phyloP scores from a whole-genome alignment of 805 yeast species.

The Brettanomyces custersianus region DNA sequence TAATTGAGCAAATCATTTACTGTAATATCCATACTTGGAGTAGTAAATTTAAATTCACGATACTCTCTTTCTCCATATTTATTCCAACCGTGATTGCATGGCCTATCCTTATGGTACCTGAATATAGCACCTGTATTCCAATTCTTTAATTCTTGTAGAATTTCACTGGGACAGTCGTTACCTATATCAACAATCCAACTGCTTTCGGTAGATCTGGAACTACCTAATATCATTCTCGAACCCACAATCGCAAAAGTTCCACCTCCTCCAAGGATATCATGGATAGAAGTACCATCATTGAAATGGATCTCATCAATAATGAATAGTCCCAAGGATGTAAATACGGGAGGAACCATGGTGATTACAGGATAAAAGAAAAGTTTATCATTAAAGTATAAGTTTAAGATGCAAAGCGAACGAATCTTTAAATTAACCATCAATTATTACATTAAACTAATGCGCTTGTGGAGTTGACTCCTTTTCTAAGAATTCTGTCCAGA shows the following conservation, averaged over 20 bases:
- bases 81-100: slow-evolving; percentile 79
- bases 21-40: slow-evolving; percentile 53
- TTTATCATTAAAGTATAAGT: neutral
- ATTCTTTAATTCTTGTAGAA: slow-evolving; percentile 34
- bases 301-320: slow-evolving; percentile 80
- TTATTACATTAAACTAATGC: neutral
- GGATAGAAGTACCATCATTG: slow-evolving; percentile 27
- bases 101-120: slow-evolving; percentile 41
- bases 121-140: slow-evolving; percentile 60
- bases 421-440: neutral
- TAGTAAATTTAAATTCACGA: slow-evolving; percentile 49
- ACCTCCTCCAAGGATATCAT: slow-evolving; percentile 78
- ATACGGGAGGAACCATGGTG: slow-evolving; percentile 15
- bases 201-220: slow-evolving; percentile 26
- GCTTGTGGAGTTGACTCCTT: slow-evolving; percentile 45
- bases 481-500: slow-evolving; percentile 76
- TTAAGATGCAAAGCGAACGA: too few relatives aligned
- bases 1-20: slow-evolving; percentile 41
- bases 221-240: slow-evolving; percentile 46
- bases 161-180: slow-evolving; percentile 53
- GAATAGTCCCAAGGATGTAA: slow-evolving; percentile 79
- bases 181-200: slow-evolving; percentile 78
- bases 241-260: slow-evolving; percentile 79
- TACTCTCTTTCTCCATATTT: slow-evolving; percentile 55
- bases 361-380: neutral